A percentile compares a stretch with the other conserved stretches of the same genome.
These are phyloP conservation scores for Falciphora oryzae DNA, from an alignment of 2,329 filamentous ascomycete species.

Conservation along the genomic window DNA sequence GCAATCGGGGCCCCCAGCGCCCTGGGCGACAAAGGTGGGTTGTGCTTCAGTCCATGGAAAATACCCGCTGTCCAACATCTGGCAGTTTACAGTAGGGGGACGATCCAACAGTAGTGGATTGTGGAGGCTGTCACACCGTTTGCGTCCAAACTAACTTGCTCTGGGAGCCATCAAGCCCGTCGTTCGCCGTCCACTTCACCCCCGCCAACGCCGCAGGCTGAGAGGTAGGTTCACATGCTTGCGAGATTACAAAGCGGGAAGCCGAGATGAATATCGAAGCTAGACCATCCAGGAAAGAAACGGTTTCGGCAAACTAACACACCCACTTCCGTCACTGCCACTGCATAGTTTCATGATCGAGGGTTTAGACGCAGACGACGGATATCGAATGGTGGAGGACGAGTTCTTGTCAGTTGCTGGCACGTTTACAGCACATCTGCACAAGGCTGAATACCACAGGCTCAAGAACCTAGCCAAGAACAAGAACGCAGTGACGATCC, in stretches of 20 bases:
- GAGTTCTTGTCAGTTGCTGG: slow-evolving; percentile 65
- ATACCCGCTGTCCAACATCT: too few species aligned
- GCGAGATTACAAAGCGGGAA: not conserved
- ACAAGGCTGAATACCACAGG: slow-evolving; percentile 69
- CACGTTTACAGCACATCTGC: slow-evolving; percentile 67
- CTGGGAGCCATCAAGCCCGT: not conserved
- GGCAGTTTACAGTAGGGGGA: too few species aligned
- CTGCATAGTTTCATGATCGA: slow-evolving; percentile 54
- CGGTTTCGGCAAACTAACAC: not conserved
- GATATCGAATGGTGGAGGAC: slow-evolving; percentile 79
- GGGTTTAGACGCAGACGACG: slow-evolving; percentile 61
- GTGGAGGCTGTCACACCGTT: not conserved
- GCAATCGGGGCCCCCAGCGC: too few species aligned
- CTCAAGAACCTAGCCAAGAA: slow-evolving; percentile 52
- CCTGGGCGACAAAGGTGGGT: not conserved
- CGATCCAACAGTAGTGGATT: not conserved
- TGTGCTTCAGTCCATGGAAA: not conserved
- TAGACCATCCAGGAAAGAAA: not conserved
- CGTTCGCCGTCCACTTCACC: slow-evolving; percentile 27
- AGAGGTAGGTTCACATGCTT: slow-evolving; percentile 18
- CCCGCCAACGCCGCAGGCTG: slow-evolving; percentile 22
- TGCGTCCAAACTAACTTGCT: not conserved
- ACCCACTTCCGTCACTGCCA: not conserved
- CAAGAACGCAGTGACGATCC: slow-evolving; percentile 48
- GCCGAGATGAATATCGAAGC: not conserved